Evolutionary conservation across 495 filamentous ascomycete species (phyloP), one percentile per base, ranked within the genome.

Genomic region (Paragyromitra xinjiangensis): DNA sequence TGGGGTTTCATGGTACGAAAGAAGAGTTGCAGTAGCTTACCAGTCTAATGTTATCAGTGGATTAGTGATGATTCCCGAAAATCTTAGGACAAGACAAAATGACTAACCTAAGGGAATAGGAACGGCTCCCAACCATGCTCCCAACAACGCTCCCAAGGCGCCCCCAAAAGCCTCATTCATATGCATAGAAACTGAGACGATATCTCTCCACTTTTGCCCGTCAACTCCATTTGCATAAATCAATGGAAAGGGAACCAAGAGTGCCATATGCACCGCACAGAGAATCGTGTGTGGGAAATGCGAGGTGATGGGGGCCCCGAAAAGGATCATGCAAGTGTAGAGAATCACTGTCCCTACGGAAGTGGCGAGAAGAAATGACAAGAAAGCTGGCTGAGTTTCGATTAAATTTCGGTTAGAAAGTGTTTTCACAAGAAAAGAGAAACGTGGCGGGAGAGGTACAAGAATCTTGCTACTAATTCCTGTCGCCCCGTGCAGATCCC

Each of bases 301-400:
- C 0, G 94, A 94, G 19, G 93, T 94, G 65, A 95, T 83, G 0
- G 95, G 95, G 14, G 95, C 95, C 73, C 95, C 96, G 84, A 98
- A 95, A 66, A 97, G 90, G 81, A 98, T 86, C 77, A 96, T 87
- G 50, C 92, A 82, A 71, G 91, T 83, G 50, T 91, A 88, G 14
- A 94, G 85, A 64, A 92, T 80, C 0, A 83, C 82, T 5, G 87
- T 87, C 3, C 81, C 81, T 24, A 65, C 34, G 0, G 81, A 73
- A 24, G 62, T 48, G 6, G 80, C 87, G 75, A 95, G 86, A 37
- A 77, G 39, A 50, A 87, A 78, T 11, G 89, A 87, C 78, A 92
- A 83, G 78, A 90, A 80, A 2, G 89, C 85, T 22, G 91, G 85
- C 94, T 97, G 74, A 62, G 71, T 22, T 45, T 74, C n/a, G 24